A percentile compares a stretch with the other conserved stretches of the same genome.
phyloP scores from a whole-genome alignment of 768 basidiomycete genomes.

The Suillus variegatus region DNA sequence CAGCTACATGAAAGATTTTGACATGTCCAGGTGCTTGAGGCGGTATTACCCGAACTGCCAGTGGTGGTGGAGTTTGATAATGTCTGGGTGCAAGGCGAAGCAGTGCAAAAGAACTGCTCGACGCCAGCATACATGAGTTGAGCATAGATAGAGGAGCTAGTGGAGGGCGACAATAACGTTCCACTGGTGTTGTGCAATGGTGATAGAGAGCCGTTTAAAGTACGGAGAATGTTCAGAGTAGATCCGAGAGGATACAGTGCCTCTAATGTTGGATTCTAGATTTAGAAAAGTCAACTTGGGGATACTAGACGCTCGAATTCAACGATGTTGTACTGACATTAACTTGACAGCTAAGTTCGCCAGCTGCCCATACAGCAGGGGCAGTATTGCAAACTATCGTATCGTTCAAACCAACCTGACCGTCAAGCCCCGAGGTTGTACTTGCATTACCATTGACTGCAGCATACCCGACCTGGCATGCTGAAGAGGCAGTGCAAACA shows the following conservation, averaged over 20 bases:
- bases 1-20: conserved; percentile 76
- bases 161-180: conserved; percentile 41
- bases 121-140: conserved; percentile 79
- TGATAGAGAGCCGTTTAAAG: conserved; percentile 66
- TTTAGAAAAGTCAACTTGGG: conserved; percentile 4
- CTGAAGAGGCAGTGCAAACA: conserved; percentile 67
- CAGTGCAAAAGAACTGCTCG: conserved; percentile 87
- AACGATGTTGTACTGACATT: conserved; percentile 50
- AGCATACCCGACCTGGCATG: conserved; percentile 67
- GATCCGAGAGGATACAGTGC: conserved; percentile 69
- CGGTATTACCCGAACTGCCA: conserved; percentile 31
- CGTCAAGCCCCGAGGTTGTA: conserved; percentile 28
- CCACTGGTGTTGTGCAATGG: conserved; percentile 46
- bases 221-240: conserved; percentile 78
- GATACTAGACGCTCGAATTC: neutral
- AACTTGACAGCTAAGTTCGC: conserved; percentile 85
- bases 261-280: conserved; percentile 83
- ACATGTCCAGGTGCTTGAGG: conserved; percentile 66
- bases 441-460: conserved; percentile 40
- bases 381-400: conserved; percentile 72
- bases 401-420: conserved; percentile 47
- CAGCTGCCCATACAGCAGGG: conserved; percentile 72
- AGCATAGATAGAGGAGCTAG: conserved; percentile 59
- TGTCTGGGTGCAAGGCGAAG: conserved; percentile 68
- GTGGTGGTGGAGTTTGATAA: conserved; percentile 36